Conservation (phyloP, 192 early-diverging fungal genomes). For the Dissophora ornata region DNA sequence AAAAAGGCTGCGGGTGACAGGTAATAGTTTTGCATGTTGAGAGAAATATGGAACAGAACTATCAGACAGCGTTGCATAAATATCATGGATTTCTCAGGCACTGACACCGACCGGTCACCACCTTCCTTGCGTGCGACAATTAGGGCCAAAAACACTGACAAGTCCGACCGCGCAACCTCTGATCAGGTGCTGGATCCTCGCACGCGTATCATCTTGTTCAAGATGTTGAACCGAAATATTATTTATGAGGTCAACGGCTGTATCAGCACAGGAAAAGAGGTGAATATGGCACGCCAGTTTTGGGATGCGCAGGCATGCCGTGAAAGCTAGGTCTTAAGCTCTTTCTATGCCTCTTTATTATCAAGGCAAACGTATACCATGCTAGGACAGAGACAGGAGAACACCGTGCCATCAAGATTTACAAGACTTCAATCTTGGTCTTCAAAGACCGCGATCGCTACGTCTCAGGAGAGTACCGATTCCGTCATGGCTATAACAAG, state of each 20-base stretch:
- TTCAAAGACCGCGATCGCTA: constrained; percentile 99
- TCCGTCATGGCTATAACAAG: constrained; percentile 93
- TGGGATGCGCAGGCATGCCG: no score
- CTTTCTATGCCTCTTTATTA: no score
- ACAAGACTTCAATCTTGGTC: constrained; percentile 97
- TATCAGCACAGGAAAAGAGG: constrained; percentile 97
- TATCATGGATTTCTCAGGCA: no score
- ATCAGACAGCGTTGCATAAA: no score
- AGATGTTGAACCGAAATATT: constrained; percentile 89
- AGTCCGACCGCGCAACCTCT: constrained; percentile 93
- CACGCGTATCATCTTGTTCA: constrained; percentile 97
- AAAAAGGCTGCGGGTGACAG: constrained; percentile 71
- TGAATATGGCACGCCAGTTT: no score
- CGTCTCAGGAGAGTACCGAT: constrained; percentile 94
- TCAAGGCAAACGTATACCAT: constrained; percentile 95
- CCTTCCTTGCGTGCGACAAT: no score
- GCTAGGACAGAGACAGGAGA: constrained; percentile 84
- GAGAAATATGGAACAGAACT: no score
- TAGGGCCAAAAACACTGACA: constrained; percentile 72
- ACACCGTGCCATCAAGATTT: constrained; percentile 95
- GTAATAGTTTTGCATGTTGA: no score
- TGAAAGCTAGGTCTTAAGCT: no score
- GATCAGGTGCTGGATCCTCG: constrained; percentile 99
- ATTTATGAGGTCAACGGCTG: constrained; percentile 97
- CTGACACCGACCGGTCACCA: no score